phyloP scores from a whole-genome alignment of 352 stramenopile genomes.

The Hyaloperonospora arabidopsidis region DNA sequence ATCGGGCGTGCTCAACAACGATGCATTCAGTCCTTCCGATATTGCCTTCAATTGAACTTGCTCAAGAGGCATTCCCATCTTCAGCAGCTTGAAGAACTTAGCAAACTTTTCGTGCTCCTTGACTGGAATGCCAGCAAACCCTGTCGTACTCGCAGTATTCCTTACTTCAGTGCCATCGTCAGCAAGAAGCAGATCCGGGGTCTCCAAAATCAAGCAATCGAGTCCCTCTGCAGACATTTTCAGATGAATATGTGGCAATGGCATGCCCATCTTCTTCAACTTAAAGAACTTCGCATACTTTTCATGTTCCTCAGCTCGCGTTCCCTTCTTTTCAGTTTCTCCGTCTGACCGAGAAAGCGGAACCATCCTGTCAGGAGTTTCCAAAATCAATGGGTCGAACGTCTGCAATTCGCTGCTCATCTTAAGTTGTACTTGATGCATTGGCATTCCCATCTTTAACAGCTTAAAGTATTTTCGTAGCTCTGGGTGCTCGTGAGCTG shows the following conservation, averaged over 20 bases:
- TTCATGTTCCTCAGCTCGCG: slow-evolving; percentile 50
- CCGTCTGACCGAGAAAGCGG: slow-evolving; percentile 65
- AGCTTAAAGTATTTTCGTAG: slow-evolving; percentile 75
- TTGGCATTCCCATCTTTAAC: slow-evolving; percentile 73
- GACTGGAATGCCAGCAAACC: slow-evolving; percentile 37
- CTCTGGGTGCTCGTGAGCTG: slow-evolving; percentile 55
- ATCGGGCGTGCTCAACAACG: slow-evolving; percentile 50
- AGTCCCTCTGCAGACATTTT: slow-evolving; percentile 90
- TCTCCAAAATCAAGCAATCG: slow-evolving; percentile 81
- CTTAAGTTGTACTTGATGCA: slow-evolving; percentile 56
- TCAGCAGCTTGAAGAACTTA: slow-evolving; percentile 94
- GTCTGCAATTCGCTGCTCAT: slow-evolving; percentile 55
- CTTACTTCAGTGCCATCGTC: slow-evolving; percentile 56
- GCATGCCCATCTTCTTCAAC: slow-evolving; percentile 93
- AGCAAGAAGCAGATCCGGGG: slow-evolving; percentile 52
- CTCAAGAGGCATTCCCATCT: slow-evolving; percentile 80
- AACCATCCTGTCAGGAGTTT: slow-evolving; percentile 77
- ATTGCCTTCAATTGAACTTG: slow-evolving; percentile 86
- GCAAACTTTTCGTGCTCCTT: slow-evolving; percentile 87
- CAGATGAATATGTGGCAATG: slow-evolving; percentile 86
- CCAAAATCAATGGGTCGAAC: slow-evolving; percentile 54
- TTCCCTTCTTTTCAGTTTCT: slow-evolving; percentile 36
- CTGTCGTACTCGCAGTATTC: slow-evolving; percentile 11
- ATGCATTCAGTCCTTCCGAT: slow-evolving; percentile 47
- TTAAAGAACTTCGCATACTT: slow-evolving; percentile 91